Evolutionary conservation across 2,329 filamentous ascomycete species (phyloP).

Genomic region (Colletotrichum sp.): DNA sequence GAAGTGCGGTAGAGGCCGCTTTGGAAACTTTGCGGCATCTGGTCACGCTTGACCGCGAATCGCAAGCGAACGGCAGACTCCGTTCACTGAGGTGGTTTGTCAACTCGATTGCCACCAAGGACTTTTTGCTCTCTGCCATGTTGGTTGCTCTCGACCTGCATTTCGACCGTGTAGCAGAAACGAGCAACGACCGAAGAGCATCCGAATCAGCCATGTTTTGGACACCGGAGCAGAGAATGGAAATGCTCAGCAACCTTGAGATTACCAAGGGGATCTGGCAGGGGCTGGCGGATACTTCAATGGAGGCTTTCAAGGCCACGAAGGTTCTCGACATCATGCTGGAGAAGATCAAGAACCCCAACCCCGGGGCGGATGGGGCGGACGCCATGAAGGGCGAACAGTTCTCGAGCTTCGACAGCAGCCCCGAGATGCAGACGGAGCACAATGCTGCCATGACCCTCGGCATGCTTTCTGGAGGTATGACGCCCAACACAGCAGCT

Average conservation of each 20-base stretch:
- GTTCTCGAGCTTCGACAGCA: slow-evolving; percentile 29
- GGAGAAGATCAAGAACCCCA: slow-evolving; percentile 70
- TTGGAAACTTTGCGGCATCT: slow-evolving; percentile 83
- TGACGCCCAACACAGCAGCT: slow-evolving; percentile 34
- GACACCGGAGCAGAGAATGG: slow-evolving; percentile 65
- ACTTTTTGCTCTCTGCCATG: slow-evolving; percentile 87
- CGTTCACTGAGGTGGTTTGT: slow-evolving; percentile 80
- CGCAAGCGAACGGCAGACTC: slow-evolving; percentile 73
- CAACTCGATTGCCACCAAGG: slow-evolving; percentile 78
- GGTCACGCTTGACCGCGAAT: slow-evolving; percentile 76
- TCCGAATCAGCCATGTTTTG: slow-evolving; percentile 58
- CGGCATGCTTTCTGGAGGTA: slow-evolving; percentile 45
- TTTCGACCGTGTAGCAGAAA: slow-evolving; percentile 61
- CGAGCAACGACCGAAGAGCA: slow-evolving; percentile 42
- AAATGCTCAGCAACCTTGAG: slow-evolving; percentile 80
- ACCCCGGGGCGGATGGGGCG: slow-evolving; percentile 13
- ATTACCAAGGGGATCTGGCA: slow-evolving; percentile 81
- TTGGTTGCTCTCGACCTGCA: slow-evolving; percentile 84
- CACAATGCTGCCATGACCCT: slow-evolving; percentile 47
- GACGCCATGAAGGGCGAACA: slow-evolving; percentile 23
- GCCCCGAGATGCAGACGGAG: slow-evolving; percentile 35
- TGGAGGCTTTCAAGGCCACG: slow-evolving; percentile 90
- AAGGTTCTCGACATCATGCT: slow-evolving; percentile 85
- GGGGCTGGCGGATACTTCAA: slow-evolving; percentile 74
- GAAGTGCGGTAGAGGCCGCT: slow-evolving; percentile 84